Evolutionary conservation across 2,329 filamentous ascomycete species (phyloP).

Genomic region (Colletotrichum musicola): DNA sequence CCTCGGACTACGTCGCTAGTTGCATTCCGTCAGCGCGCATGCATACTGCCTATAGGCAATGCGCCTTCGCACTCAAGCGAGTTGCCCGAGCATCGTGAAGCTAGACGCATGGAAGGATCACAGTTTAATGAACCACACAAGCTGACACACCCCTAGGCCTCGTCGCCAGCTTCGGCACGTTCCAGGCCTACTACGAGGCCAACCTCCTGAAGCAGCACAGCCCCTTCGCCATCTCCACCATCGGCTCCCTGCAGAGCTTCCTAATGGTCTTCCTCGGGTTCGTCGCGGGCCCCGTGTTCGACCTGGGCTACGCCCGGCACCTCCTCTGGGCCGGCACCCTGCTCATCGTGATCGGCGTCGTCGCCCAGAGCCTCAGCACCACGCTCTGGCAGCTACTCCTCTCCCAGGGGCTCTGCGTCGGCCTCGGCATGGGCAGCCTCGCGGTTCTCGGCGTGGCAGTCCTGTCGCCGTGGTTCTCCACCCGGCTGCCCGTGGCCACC

Average conservation of each 20-base stretch:
- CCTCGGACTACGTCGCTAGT: too few relatives aligned
- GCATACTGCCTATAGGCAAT: too few relatives aligned
- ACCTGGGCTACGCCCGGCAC: conserved; percentile 58
- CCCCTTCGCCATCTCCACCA: conserved; percentile 53
- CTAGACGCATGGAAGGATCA: too few relatives aligned
- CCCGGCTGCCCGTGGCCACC: conserved; percentile 45
- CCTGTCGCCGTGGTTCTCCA: conserved; percentile 50
- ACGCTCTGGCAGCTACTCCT: conserved; percentile 64
- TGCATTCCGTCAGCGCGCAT: too few relatives aligned
- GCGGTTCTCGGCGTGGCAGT: conserved; percentile 53
- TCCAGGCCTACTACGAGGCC: conserved; percentile 64
- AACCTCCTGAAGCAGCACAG: conserved; percentile 40
- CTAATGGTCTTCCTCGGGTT: conserved; percentile 58
- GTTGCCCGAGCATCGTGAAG: too few relatives aligned
- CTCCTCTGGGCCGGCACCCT: conserved; percentile 56
- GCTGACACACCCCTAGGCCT: conserved; percentile 47
- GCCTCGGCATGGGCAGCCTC: conserved; percentile 57
- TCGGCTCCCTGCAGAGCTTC: conserved; percentile 61
- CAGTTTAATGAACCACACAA: too few relatives aligned
- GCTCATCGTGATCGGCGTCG: conserved; percentile 60
- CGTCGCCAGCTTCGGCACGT: conserved; percentile 61
- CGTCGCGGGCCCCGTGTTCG: conserved; percentile 60
- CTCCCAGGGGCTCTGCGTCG: conserved; percentile 58
- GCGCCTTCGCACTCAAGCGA: too few relatives aligned
- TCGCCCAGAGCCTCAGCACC: conserved; percentile 56